Percentiles rank a stretch among this genome's conserved stretches.
Conservation (phyloP, 805 yeast species). For the Kodamaea kakaduensis region DNA sequence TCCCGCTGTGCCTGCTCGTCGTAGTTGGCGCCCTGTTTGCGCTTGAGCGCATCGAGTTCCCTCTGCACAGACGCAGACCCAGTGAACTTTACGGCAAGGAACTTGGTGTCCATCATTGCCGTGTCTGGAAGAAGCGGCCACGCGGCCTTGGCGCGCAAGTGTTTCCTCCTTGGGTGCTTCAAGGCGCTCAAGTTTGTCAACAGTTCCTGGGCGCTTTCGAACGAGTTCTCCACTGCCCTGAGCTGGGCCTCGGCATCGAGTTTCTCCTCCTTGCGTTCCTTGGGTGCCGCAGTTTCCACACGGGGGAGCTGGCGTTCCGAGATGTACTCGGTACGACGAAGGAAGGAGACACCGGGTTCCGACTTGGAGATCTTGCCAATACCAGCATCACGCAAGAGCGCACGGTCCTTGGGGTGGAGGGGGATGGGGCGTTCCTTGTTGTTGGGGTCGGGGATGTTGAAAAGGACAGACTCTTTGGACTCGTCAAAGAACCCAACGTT, state of each 20-base stretch:
- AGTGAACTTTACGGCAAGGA: slow-evolving; percentile 57
- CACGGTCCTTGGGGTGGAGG: slow-evolving; percentile 75
- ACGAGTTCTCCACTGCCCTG: slow-evolving; percentile 70
- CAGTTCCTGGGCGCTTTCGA: slow-evolving; percentile 55
- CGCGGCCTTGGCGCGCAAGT: slow-evolving; percentile 66
- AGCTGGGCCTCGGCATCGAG: slow-evolving; percentile 61
- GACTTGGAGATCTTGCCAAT: slow-evolving; percentile 40
- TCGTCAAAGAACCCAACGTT: slow-evolving; percentile 66
- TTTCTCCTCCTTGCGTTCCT: slow-evolving; percentile 15
- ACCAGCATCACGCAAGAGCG: slow-evolving; percentile 75
- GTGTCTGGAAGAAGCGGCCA: slow-evolving; percentile 89
- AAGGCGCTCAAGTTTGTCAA: slow-evolving; percentile 39
- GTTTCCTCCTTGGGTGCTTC: slow-evolving; percentile 75
- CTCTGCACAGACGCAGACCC: slow-evolving; percentile 51
- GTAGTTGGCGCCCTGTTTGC: slow-evolving; percentile 24
- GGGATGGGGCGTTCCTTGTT: slow-evolving; percentile 31
- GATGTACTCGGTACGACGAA: slow-evolving; percentile 92
- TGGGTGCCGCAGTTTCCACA: slow-evolving; percentile 15
- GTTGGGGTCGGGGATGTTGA: slow-evolving; percentile 20
- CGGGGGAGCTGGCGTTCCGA: slow-evolving; percentile 50
- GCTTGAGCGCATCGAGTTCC: slow-evolving; percentile 29
- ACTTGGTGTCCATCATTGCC: slow-evolving; percentile 80
- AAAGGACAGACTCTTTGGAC: slow-evolving; percentile 45
- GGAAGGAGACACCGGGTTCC: slow-evolving; percentile 64
- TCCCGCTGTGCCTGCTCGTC: slow-evolving; percentile 32